phyloP scores from a whole-genome alignment of 176 grass and related monocot species.

The Aegilops longissima region DNA sequence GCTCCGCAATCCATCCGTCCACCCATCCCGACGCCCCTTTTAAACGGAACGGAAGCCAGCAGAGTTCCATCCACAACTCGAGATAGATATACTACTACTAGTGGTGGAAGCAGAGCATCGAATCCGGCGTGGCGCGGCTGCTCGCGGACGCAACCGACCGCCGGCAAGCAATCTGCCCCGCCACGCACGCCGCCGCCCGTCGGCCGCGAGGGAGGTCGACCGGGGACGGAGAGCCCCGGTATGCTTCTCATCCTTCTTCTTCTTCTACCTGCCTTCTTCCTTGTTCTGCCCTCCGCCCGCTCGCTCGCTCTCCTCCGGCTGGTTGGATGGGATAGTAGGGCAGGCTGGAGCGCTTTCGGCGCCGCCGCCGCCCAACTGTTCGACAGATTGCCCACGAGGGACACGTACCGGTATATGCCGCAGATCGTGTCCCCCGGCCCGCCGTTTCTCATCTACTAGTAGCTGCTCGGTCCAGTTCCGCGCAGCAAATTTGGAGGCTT shows the following conservation, averaged over 20 bases:
- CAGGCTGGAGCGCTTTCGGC: too few relatives aligned
- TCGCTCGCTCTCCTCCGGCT: too few relatives aligned
- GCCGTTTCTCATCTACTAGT: neutral
- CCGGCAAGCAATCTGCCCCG: too few relatives aligned
- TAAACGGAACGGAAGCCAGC: too few relatives aligned
- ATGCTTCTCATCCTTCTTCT: neutral
- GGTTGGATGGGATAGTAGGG: neutral
- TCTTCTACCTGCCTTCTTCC: neutral
- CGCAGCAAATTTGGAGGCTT: neutral
- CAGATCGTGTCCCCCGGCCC: neutral
- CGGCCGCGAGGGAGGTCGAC: neutral
- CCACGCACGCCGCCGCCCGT: too few relatives aligned
- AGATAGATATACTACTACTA: too few relatives aligned
- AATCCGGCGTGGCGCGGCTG: too few relatives aligned
- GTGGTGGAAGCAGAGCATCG: too few relatives aligned
- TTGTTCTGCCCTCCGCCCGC: neutral
- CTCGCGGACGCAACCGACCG: too few relatives aligned
- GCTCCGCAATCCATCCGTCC: too few relatives aligned
- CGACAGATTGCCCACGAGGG: neutral
- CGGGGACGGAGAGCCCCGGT: neutral
- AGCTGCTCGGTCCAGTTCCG: neutral
- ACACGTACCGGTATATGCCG: fast-evolving
- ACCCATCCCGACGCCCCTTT: too few relatives aligned
- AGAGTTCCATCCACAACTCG: too few relatives aligned
- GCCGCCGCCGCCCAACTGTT: neutral